Conservation (phyloP, 2,329 filamentous ascomycete species). For the Talaromyces pinophilus region DNA sequence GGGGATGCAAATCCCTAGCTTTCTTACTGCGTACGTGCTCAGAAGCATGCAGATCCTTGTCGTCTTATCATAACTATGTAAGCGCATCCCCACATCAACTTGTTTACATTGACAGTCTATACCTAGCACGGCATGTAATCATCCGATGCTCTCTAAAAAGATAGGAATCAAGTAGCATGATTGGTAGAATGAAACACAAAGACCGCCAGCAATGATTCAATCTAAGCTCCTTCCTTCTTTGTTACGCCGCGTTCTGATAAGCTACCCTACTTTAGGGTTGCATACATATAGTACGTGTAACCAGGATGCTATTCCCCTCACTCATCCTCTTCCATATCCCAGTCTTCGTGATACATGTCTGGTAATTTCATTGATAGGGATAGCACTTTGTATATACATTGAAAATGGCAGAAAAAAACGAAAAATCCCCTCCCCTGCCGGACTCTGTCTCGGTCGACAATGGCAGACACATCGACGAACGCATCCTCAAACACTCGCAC, state of each 20-base stretch:
- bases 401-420: background rate
- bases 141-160: background rate
- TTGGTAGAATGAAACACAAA: background rate
- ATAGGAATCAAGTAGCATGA: background rate
- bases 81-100: background rate
- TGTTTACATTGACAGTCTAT: background rate
- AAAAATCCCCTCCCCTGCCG: conserved; percentile 21
- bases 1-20: background rate
- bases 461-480: conserved; percentile 31
- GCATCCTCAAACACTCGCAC: conserved; percentile 54
- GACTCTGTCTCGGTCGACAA: background rate
- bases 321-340: background rate
- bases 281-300: background rate
- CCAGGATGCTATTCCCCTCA: background rate
- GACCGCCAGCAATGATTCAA: background rate
- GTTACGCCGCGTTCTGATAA: background rate
- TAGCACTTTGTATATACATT: background rate
- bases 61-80: background rate
- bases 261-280: background rate
- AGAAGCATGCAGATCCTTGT: background rate
- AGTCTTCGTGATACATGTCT: background rate
- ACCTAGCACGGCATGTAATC: conserved; percentile 10
- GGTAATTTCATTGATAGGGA: background rate
- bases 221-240: background rate
- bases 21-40: background rate